Base-by-base conservation (phyloP, 2,329 filamentous ascomycete genomes). In the Ceratocystiopsis brevicomis region DNA sequence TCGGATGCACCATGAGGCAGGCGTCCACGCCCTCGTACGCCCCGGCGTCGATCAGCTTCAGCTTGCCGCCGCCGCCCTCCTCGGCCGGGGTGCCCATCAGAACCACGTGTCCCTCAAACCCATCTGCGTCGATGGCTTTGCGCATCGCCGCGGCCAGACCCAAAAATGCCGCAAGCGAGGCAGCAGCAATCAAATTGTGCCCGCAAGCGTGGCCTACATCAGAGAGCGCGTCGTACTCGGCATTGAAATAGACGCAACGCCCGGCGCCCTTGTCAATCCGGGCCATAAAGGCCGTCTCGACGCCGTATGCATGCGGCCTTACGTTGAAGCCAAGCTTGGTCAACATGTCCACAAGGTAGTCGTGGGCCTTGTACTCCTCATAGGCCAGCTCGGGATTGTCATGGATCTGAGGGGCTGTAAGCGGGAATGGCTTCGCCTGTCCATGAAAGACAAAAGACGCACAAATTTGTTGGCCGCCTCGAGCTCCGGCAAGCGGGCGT, bases 281-380 rank as follows among this genome's bases (percentile, higher is more conserved):
- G 38, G 46, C 66, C 45, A 64, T 61, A 45, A 74, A 73, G 0
- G 66, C 59, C 0, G 70, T 74, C 17, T 61, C 55, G 0, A 74
- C 48, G 1, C 65, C 69, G 50, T 70, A 71, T 0, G 67, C 64
- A 42, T 68, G 61, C 1, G 60, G 61, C 3, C 56, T 65, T 6
- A 72, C 67, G 0, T 49, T 43, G 49, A 65, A 67, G 0, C 64
- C 68, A 2, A 61, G 59, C 3, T 51, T 45, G 37, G 64, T 57
- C 1, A 73, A 55, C 33, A 66, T 60, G 6, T 54, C 48, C 15
- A 61, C 61, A 41, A 73, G 62, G 6, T 56, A 59, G 37, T 69
- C 62, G 47, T 72, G 68, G 4, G 70, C 69, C 17, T 58, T 58
- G 49, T 61, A 54, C 50, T 73, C 70, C 41, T 70, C 50, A 49